Percentiles rank a stretch among this genome's conserved stretches.
Evolutionary conservation across 2,329 filamentous ascomycete genomes (phyloP).

Genomic region (Neonectria magnoliae): DNA sequence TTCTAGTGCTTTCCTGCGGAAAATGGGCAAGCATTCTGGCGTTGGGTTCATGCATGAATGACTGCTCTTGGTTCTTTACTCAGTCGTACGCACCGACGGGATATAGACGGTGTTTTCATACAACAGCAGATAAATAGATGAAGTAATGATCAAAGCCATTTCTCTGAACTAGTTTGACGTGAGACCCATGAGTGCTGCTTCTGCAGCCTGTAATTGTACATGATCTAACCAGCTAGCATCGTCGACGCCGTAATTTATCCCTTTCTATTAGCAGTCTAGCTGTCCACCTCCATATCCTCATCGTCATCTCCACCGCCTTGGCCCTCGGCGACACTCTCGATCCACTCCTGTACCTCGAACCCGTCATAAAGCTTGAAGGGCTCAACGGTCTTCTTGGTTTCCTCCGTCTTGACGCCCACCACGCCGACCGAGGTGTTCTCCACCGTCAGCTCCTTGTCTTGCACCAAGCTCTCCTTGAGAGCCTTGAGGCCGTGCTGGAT

Average conservation of each 20-base stretch:
- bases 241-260: constrained; percentile 35
- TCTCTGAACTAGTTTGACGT: constrained; percentile 24
- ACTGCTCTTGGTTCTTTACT: constrained; percentile 18
- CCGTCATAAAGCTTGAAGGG: constrained; percentile 92
- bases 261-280: constrained; percentile 38
- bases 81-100: constrained; percentile 18
- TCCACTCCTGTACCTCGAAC: constrained; percentile 83
- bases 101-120: constrained; percentile 32
- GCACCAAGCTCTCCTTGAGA: constrained; percentile 92
- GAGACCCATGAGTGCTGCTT: constrained; percentile 42
- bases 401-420: constrained; percentile 68
- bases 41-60: constrained; percentile 31
- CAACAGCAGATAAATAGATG: constrained; percentile 34
- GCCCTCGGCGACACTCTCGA: constrained; percentile 76
- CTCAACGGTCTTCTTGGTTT: constrained; percentile 70
- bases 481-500: constrained; percentile 90
- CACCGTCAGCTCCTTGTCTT: constrained; percentile 97
- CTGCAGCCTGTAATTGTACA: constrained; percentile 49
- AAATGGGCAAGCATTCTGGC: constrained; percentile 23
- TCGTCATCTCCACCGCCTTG: constrained; percentile 53
- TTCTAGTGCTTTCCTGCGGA: constrained; percentile 16
- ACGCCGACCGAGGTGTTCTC: constrained; percentile 96
- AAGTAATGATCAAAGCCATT: constrained; percentile 33
- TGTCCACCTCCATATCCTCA: constrained; percentile 51
- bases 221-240: constrained; percentile 46